Evolutionary conservation across 306 rosid species (phyloP), one percentile per base, ranked within the genome.

Genomic region (Rosa rugosa): DNA sequence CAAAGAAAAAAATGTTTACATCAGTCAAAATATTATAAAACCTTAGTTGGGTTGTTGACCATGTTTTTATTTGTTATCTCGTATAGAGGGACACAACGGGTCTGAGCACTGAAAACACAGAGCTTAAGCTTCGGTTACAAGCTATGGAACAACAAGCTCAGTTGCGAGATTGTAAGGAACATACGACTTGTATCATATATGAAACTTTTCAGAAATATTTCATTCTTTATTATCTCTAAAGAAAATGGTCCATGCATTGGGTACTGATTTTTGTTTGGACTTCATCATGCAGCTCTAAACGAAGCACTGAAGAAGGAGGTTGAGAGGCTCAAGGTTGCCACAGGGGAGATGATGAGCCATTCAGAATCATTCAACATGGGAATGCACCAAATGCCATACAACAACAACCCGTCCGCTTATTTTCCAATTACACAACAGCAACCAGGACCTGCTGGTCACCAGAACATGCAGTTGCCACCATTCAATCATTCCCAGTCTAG

Each of bases 101-200:
- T 72, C 83, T 96, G 77, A 91, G 90, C 85, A 60, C 88, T 51
- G 99, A 96, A 86, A 96, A 96, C 75, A 90, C 98, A 38, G 97
- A 96, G 89, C 99, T 96, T 77, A 96, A 93, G 84, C 92, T 88
- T 82, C 96, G 99, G 8, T 81, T 96, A 75, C 98, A 93, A 83
- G 92, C 94, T 82, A 93, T 96, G 99, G 99, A 96, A 77, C 99
- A 96, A 85, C 99, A 96, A 72, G 99, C 98, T 71, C 98, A 93
- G 79, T 88, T 93, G 84, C 96, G 98, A 11, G 97, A 96, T 74
- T 96, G 99, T 96, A 87, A 80, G 83, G 69, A 60, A 22, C 72
- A 27, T 73, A 49, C 50, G 7, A 27, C 64, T 53, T 51, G n/a
- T 77, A 31, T 46, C 80, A 63, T 79, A 42, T 69, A 62, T 69